phyloP scores from a whole-genome alignment of 176 grass and related monocot species.

The Elaeis guineensis region DNA sequence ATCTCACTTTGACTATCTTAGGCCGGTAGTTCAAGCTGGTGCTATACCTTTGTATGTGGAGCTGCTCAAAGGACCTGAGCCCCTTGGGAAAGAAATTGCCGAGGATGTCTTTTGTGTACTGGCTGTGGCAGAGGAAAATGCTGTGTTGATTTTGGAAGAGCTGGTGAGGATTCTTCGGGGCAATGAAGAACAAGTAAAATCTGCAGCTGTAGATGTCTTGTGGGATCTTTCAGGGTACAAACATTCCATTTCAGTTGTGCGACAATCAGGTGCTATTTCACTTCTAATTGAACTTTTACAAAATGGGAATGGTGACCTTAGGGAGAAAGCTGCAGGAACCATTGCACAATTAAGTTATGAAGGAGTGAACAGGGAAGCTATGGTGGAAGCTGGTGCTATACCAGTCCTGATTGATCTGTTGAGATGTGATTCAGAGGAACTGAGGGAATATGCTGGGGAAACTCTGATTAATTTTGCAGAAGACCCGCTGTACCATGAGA shows the following conservation, averaged over 20 bases:
- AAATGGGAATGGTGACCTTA: background rate
- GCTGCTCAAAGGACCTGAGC: slow-evolving; percentile 6
- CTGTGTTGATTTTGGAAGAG: slow-evolving; percentile 8
- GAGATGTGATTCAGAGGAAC: slow-evolving; percentile 6
- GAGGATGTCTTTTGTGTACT: slow-evolving; percentile 15
- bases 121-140: slow-evolving; percentile 15
- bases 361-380: slow-evolving; percentile 7
- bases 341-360: slow-evolving; percentile 20
- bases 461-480: slow-evolving; percentile 18
- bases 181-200: background rate
- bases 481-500: background rate
- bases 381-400: slow-evolving; percentile 10
- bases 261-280: slow-evolving; percentile 7
- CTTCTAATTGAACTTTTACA: background rate
- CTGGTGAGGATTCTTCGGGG: slow-evolving; percentile 16
- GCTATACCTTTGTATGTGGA: slow-evolving; percentile 15
- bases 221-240: slow-evolving; percentile 11
- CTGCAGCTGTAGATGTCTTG: slow-evolving; percentile 11
- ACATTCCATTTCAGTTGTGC: slow-evolving; percentile 9
- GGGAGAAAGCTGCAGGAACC: slow-evolving; percentile 11
- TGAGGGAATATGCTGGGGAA: slow-evolving; percentile 14
- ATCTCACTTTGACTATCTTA: slow-evolving; percentile 15
- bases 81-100: slow-evolving; percentile 18
- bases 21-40: background rate
- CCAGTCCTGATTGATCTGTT: slow-evolving; percentile 9